Base-by-base conservation (phyloP, 78 protist species). In the Dictyostelium intermedium region DNA sequence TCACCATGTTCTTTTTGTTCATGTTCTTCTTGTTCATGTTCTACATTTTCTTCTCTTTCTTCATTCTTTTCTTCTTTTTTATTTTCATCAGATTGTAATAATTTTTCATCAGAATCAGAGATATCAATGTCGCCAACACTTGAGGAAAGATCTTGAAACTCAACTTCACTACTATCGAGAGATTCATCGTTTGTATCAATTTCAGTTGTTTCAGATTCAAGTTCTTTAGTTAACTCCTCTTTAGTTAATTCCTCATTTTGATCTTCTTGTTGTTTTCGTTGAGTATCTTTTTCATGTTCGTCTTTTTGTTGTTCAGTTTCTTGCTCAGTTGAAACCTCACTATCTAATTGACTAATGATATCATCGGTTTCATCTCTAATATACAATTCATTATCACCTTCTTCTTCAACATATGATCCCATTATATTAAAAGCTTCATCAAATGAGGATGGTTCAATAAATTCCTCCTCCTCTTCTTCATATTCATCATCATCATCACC, bases 361-460 rank as follows among this genome's bases (percentile, higher is more conserved):
- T 41, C 60, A 77, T 77, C 82, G 1, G 82, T 77, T 77, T 77
- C 82, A n/a, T 77, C 82, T 43, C 41, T 43, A 77, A 43, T 43
- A 23, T 5, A 77, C 1, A 41, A 35, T 77, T 77, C 82, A 41
- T 77, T 34, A 20, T 77, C 82, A 18, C 27, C 34, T 41, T 77
- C 63, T 34, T 72, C 45, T 16, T 72, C 79, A 72, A 72, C 45
- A 41, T 14, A 41, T 32, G 63, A 8, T 2, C 56, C 82, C 50
- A 77, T 77, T 8, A 77, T 77, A 77, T 43, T 43, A 2, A 77
- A 41, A 7, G 47, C 41, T 39, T 77, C 82, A 23, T 43, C 25
- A 23, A 77, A 77, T 77, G 82, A 20, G 14, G 82, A n/a, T 39
- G 32, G 43, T 77, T 41, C 47, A 39, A 41, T 18, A 39, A 39